A percentile compares a stretch with the other conserved stretches of the same genome.
Conservation (phyloP, 805 yeast species). For the Kodamaea nitidulidarum region DNA sequence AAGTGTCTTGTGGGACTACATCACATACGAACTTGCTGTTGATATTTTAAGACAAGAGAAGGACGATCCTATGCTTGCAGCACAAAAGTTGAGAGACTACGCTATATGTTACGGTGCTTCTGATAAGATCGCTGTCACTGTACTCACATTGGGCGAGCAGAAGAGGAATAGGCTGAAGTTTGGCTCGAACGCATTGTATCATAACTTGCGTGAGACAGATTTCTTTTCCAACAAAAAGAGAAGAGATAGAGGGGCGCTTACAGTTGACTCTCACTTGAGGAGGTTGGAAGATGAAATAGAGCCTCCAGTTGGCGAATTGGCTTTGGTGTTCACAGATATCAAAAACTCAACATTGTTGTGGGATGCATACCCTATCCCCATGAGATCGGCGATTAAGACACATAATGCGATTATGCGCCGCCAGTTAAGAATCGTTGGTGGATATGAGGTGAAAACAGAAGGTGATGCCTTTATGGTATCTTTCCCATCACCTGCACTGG, state of each 20-base stretch:
- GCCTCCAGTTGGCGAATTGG: constrained; percentile 92
- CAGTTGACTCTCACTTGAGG: constrained; percentile 66
- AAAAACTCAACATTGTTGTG: constrained; percentile 89
- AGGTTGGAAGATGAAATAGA: constrained; percentile 85
- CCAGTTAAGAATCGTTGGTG: constrained; percentile 87
- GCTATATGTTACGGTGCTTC: constrained; percentile 89
- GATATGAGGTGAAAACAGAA: constrained; percentile 97
- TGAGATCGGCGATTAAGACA: constrained; percentile 94
- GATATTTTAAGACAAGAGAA: constrained; percentile 82
- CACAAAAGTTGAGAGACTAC: constrained; percentile 88
- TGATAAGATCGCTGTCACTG: constrained; percentile 76
- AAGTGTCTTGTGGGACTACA: constrained; percentile 77
- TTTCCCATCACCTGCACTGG: constrained; percentile 87
- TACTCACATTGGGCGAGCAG: constrained; percentile 62
- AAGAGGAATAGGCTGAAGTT: constrained; percentile 25
- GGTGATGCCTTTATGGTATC: constrained; percentile 99
- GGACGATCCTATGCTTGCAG: constrained; percentile 84
- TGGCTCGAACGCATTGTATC: constrained; percentile 28
- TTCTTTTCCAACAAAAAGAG: constrained; percentile 31
- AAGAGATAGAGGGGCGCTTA: constrained; percentile 45
- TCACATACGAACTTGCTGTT: constrained; percentile 81
- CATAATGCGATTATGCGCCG: constrained; percentile 95
- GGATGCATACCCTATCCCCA: constrained; percentile 90
- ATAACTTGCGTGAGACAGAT: constrained; percentile 36
- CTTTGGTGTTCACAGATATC: constrained; percentile 96